phyloP scores from a whole-genome alignment of 2,329 filamentous ascomycete genomes.

The Ophiostoma ulmi region DNA sequence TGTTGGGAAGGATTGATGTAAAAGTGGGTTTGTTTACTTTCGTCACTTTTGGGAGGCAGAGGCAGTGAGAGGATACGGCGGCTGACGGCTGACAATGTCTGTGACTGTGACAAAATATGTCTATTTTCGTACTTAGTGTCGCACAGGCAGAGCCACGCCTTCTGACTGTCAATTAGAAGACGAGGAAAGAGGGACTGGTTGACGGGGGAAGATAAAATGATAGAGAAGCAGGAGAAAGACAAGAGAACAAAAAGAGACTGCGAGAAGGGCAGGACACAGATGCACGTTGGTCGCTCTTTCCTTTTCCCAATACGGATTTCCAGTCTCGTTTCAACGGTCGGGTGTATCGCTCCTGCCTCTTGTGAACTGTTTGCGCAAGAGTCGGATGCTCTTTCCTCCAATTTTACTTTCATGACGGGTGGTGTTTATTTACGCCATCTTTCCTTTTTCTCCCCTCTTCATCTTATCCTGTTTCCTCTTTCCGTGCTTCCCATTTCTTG shows the following conservation, averaged over 20 bases:
- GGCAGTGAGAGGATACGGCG: neutral
- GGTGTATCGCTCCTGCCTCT: neutral
- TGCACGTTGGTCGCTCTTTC: conserved; percentile 9
- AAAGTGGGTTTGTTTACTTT: conserved; percentile 25
- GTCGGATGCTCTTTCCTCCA: neutral
- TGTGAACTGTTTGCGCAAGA: neutral
- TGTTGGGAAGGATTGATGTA: conserved; percentile 11
- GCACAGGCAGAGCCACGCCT: neutral
- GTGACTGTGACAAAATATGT: neutral
- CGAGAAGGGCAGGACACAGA: neutral
- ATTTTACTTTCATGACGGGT: neutral
- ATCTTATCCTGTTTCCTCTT: neutral
- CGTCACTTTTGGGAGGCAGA: conserved; percentile 20
- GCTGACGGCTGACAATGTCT: neutral
- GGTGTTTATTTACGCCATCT: neutral
- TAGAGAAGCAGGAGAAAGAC: neutral
- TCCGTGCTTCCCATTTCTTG: conserved; percentile 2
- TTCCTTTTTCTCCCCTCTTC: neutral
- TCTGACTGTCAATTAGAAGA: neutral
- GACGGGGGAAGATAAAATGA: neutral
- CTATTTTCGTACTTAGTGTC: conserved; percentile 3
- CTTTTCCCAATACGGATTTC: neutral
- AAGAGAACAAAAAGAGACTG: neutral
- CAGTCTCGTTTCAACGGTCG: neutral
- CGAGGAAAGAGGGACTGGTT: neutral